A percentile compares a stretch with the other conserved stretches of the same genome.
Evolutionary conservation across 2,329 filamentous ascomycete genomes (phyloP).

Genomic region (Tympanopsis confertula): DNA sequence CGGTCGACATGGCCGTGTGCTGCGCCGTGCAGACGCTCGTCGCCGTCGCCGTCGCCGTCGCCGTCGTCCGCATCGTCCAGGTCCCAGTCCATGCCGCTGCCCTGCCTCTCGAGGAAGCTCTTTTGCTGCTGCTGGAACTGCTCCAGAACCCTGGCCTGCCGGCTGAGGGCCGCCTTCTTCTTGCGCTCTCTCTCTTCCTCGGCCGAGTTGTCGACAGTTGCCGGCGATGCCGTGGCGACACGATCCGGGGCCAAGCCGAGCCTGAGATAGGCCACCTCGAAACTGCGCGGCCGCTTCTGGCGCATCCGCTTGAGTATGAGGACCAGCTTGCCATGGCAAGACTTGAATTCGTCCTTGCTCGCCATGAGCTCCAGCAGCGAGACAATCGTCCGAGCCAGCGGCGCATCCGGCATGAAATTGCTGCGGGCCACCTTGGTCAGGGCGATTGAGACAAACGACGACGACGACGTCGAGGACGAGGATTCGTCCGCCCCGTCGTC

Average conservation of each 20-base stretch:
- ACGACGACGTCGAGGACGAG: slow-evolving; percentile 29
- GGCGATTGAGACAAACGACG: slow-evolving; percentile 65
- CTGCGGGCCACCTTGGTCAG: slow-evolving; percentile 51
- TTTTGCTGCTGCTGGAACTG: slow-evolving; percentile 97
- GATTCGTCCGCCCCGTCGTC: slow-evolving; percentile 37
- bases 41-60: slow-evolving; percentile 44
- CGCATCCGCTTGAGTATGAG: slow-evolving; percentile 76
- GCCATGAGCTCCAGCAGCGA: slow-evolving; percentile 51
- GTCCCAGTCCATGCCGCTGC: slow-evolving; percentile 72
- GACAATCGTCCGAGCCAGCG: slow-evolving; percentile 39
- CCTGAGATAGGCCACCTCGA: slow-evolving; percentile 53
- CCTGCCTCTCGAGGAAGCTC: slow-evolving; percentile 82
- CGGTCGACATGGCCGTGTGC: not conserved
- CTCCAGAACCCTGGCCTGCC: slow-evolving; percentile 90
- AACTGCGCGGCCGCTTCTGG: slow-evolving; percentile 66
- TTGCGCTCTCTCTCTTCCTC: slow-evolving; percentile 70
- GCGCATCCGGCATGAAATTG: slow-evolving; percentile 58
- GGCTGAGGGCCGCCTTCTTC: slow-evolving; percentile 79
- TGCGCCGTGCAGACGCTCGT: slow-evolving; percentile 21
- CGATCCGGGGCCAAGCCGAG: slow-evolving; percentile 63
- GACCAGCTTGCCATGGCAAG: slow-evolving; percentile 73
- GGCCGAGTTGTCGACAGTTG: slow-evolving; percentile 45
- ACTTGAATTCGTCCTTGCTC: slow-evolving; percentile 63
- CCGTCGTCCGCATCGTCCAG: slow-evolving; percentile 68
- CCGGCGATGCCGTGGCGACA: slow-evolving; percentile 74